Evolutionary conservation across 345 rosid species (phyloP).

Genomic region (Arabidopsis arenosa): DNA sequence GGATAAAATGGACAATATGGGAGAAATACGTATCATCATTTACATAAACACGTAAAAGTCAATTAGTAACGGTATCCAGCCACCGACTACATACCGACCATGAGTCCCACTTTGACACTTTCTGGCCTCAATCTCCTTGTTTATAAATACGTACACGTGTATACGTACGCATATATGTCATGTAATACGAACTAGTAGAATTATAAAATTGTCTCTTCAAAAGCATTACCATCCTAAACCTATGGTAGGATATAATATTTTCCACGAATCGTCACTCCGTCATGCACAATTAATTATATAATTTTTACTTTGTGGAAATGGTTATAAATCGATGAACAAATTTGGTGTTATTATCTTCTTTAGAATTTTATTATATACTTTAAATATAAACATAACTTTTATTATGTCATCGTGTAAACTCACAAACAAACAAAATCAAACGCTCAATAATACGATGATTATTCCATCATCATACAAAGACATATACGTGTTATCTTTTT

Average conservation of each 20-base stretch:
- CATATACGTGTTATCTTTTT: no score
- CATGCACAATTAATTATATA: neutral
- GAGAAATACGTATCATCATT: slow-evolving; percentile 25
- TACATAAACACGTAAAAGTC: slow-evolving; percentile 32
- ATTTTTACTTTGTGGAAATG: neutral
- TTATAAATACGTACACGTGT: neutral
- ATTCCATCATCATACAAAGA: neutral
- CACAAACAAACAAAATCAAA: neutral
- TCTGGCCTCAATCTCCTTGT: neutral
- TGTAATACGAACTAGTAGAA: neutral
- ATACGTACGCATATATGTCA: slow-evolving; percentile 22
- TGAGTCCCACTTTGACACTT: neutral
- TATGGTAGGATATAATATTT: no score
- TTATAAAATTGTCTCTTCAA: no score
- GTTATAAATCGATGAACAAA: neutral
- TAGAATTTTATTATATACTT: no score
- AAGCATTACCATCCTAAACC: no score
- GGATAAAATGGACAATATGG: slow-evolving; percentile 9
- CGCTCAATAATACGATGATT: neutral
- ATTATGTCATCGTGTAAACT: neutral
- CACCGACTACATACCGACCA: slow-evolving; percentile 40
- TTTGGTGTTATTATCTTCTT: no score
- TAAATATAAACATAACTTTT: neutral
- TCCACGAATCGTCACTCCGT: neutral
- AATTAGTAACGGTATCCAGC: slow-evolving; percentile 33